These are phyloP conservation scores for Chlamydomonas reinhardtii DNA, from an alignment of 163 green algal species.

Conservation along the genomic window DNA sequence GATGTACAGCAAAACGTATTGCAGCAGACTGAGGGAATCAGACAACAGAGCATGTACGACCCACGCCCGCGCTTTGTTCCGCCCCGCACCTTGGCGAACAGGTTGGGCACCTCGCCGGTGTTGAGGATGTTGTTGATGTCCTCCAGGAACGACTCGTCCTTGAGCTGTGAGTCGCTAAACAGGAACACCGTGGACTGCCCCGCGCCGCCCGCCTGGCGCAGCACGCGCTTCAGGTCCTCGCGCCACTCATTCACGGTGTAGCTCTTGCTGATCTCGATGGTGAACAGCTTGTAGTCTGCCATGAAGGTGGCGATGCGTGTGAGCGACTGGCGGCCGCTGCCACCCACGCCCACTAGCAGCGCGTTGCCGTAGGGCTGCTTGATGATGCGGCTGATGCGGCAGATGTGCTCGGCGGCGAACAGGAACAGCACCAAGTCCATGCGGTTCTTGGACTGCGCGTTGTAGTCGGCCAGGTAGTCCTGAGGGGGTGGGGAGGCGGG, in stretches of 20 bases:
- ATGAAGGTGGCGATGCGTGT: constrained; percentile 77
- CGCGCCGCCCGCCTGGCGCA: constrained; percentile 68
- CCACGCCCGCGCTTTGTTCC: no score
- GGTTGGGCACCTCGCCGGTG: constrained; percentile 82
- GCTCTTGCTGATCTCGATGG: constrained; percentile 80
- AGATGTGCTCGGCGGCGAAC: constrained; percentile 86
- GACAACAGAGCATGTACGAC: no score
- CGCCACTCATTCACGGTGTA: constrained; percentile 79
- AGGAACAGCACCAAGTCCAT: constrained; percentile 86
- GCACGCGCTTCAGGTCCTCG: constrained; percentile 79
- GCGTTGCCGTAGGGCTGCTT: constrained; percentile 84
- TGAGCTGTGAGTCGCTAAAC: constrained; percentile 82
- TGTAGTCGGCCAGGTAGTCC: constrained; percentile 85
- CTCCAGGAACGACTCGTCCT: constrained; percentile 81
- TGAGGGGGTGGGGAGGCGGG: constrained; percentile 49
- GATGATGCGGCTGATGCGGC: constrained; percentile 83
- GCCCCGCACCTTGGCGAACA: constrained; percentile 73
- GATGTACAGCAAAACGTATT: no score
- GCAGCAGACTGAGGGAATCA: no score
- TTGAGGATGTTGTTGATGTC: constrained; percentile 86
- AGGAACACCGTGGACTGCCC: constrained; percentile 77
- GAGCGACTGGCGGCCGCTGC: constrained; percentile 69
- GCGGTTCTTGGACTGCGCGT: constrained; percentile 72
- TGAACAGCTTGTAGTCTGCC: constrained; percentile 71
- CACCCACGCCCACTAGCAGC: constrained; percentile 74